Base-by-base conservation (phyloP, 768 basidiomycete species). In the Ramaria sp. region DNA sequence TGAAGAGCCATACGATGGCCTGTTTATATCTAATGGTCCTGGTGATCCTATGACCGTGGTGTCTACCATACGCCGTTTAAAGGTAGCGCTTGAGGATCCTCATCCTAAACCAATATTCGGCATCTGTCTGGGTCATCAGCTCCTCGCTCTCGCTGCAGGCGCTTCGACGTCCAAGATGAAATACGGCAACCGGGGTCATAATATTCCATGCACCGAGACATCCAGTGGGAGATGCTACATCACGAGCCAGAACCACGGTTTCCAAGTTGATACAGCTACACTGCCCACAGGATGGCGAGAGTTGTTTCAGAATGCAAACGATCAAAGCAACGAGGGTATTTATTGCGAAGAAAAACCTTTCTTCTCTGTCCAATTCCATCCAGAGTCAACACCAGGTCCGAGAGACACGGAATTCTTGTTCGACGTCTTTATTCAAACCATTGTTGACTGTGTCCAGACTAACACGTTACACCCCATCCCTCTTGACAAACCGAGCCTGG, bases 301-400 rank as follows among this genome's bases (percentile, higher is more conserved):
- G 69, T 75, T 99, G 22, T 99, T 97, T 77, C 76, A 77, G 64
- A 99, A 99, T 66, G 95, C 96, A 54, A 99, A 98, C 70, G 96
- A 99, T 67, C 84, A 82, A 49, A 93, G 91, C 68, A 99, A 99
- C 68, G 96, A 99, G 70, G 96, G 96, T 59, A 93, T 99, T 61
- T 95, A 91, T 72, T 94, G 82, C 71, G 83, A 86, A 60, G 80
- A 84, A 68, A 90, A 90, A 62, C 95, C 96, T 0, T 96, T 90
- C 77, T 98, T 99, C 72, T 98, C 95, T 20, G 95, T 98, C 19
- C 96, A 99, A 68, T 99, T 99, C 78, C 96, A 99, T 69, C 96
- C 96, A 22, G 96, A 99, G 70, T 91, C 90, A 31, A 91, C 89
- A 2, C 94, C 93, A 11, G 96, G 96, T 24, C 96, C 96, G 20